phyloP scores from a whole-genome alignment of 371 early-diverging fungal species.

The Circinella umbellata region DNA sequence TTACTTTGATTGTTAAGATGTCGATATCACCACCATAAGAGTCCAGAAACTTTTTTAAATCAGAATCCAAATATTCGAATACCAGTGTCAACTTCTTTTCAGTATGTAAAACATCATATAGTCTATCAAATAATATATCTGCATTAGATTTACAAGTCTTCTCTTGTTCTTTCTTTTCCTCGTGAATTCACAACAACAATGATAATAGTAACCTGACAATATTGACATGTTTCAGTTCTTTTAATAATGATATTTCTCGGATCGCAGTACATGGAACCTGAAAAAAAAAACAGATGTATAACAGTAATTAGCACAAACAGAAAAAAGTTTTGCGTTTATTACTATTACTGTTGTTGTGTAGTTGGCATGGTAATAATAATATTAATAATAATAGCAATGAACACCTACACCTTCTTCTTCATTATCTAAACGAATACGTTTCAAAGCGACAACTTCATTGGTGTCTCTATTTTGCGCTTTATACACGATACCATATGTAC shows the following conservation, averaged over 20 bases:
- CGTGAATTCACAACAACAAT: background rate
- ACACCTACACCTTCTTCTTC: constrained; percentile 89
- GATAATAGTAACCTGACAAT: constrained; percentile 75
- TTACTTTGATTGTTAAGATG: constrained; percentile 74
- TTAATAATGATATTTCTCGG: constrained; percentile 98
- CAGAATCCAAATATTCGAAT: constrained; percentile 95
- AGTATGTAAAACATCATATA: constrained; percentile 95
- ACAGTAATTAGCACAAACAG: background rate
- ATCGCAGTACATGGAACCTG: constrained; percentile 97
- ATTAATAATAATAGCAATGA: background rate
- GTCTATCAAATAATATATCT: constrained; percentile 38
- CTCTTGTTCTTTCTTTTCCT: no score
- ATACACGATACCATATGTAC: constrained; percentile 97
- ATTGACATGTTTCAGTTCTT: constrained; percentile 94
- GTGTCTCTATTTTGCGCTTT: constrained; percentile 95
- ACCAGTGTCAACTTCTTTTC: constrained; percentile 94
- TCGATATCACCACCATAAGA: constrained; percentile 85
- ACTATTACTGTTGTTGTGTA: no score
- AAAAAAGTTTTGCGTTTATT: background rate
- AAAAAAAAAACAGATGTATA: constrained; percentile 6
- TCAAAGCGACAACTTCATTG: constrained; percentile 96
- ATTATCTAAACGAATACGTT: constrained; percentile 95
- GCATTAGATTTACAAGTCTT: background rate
- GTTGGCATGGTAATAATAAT: background rate
- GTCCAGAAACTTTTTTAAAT: constrained; percentile 92